phyloP scores from a whole-genome alignment of 805 yeast genomes.

The Tetrapisispora fleetii region DNA sequence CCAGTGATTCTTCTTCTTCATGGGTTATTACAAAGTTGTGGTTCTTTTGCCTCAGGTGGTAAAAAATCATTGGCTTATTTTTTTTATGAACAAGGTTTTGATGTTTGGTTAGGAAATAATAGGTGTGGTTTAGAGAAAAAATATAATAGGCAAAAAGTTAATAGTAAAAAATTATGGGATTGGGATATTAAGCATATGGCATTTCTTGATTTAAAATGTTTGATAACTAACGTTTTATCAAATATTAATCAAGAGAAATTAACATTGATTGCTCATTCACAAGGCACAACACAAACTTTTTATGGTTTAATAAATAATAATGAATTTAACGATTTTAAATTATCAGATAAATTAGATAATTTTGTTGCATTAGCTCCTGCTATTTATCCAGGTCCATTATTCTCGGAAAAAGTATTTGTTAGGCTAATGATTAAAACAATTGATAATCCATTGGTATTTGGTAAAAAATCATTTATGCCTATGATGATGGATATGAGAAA shows the following conservation, averaged over 20 bases:
- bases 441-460: conserved; percentile 48
- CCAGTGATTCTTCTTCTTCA: conserved; percentile 72
- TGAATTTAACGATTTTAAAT: conserved; percentile 24
- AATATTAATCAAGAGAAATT: conserved; percentile 35
- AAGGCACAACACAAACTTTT: conserved; percentile 85
- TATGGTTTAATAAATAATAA: conserved; percentile 44
- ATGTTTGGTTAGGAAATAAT: conserved; percentile 88
- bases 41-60: conserved; percentile 79
- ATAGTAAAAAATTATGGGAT: conserved; percentile 54
- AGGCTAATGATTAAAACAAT: conserved; percentile 49
- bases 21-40: conserved; percentile 81
- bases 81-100: conserved; percentile 49
- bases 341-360: conserved; percentile 48
- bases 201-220: conserved; percentile 60
- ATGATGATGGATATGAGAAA: conserved; percentile 53
- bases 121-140: conserved; percentile 75
- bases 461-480: conserved; percentile 70
- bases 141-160: conserved; percentile 33
- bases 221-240: conserved; percentile 50
- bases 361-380: conserved; percentile 87
- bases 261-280: conserved; percentile 74
- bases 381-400: conserved; percentile 70
- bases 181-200: conserved; percentile 91
- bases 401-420: conserved; percentile 54
- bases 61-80: conserved; percentile 61